Evolutionary conservation across 257 asterid genomes (phyloP).

Genomic region (Solanum raphanifolium): DNA sequence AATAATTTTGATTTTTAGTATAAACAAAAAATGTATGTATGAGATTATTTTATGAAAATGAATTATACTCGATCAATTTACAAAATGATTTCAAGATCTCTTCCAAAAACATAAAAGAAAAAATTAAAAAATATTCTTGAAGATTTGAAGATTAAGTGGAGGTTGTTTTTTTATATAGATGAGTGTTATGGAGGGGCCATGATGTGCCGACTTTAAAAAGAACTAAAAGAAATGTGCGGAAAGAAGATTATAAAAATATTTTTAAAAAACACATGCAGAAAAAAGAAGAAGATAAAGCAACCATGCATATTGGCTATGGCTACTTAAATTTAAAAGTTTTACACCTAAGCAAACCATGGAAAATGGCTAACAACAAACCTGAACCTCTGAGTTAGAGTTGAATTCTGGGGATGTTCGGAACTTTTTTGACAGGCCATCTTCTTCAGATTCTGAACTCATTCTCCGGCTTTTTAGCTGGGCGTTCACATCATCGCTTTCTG

Average conservation of each 20-base stretch:
- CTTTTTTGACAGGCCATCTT: background rate
- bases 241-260: background rate
- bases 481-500: background rate
- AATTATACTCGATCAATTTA: too few species aligned
- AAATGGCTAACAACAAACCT: background rate
- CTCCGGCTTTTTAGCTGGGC: background rate
- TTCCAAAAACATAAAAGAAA: too few species aligned
- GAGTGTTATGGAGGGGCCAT: background rate
- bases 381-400: background rate
- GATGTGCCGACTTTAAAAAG: background rate
- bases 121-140: too few species aligned
- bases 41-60: background rate
- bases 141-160: too few species aligned
- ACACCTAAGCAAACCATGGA: background rate
- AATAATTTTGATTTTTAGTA: too few species aligned
- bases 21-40: background rate
- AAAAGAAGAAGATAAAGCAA: background rate
- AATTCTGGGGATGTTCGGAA: background rate
- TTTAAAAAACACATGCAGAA: background rate
- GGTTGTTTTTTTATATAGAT: background rate
- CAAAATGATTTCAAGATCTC: too few species aligned
- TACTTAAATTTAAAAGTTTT: background rate
- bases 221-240: background rate
- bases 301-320: background rate
- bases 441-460: background rate